Percentiles rank a stretch among this genome's conserved stretches.
Evolutionary conservation across 352 stramenopile species (phyloP).

Genomic region (Phytophthora vignae): DNA sequence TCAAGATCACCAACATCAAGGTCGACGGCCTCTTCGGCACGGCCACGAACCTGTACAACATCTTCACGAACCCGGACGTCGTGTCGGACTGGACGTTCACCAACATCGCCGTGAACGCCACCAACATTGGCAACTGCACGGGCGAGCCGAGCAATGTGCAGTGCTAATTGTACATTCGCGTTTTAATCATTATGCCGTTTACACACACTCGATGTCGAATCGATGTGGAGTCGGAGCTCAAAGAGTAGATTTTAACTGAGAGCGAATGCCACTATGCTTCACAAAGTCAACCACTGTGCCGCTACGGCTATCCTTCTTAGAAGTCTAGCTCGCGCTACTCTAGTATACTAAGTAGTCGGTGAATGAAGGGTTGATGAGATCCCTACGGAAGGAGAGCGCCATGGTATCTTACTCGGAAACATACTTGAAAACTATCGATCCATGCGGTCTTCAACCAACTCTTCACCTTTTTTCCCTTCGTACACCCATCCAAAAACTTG

Average conservation of each 20-base stretch:
- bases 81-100: conserved; percentile 26
- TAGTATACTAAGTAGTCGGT: no score
- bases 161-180: background rate
- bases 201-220: background rate
- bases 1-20: conserved; percentile 36
- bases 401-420: no score
- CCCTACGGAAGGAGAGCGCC: no score
- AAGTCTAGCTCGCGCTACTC: no score
- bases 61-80: conserved; percentile 24
- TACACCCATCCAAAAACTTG: no score
- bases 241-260: background rate
- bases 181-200: background rate
- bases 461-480: no score
- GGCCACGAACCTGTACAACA: conserved; percentile 36
- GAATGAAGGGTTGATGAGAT: no score
- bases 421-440: no score
- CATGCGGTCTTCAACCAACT: no score
- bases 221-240: background rate
- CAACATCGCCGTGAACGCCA: conserved; percentile 22
- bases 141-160: conserved; percentile 11
- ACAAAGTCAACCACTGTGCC: background rate
- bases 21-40: conserved; percentile 27
- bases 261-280: background rate
- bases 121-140: conserved; percentile 14
- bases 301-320: no score